phyloP scores from a whole-genome alignment of 108 stramenopile species.

The Cyclotella sp. region DNA sequence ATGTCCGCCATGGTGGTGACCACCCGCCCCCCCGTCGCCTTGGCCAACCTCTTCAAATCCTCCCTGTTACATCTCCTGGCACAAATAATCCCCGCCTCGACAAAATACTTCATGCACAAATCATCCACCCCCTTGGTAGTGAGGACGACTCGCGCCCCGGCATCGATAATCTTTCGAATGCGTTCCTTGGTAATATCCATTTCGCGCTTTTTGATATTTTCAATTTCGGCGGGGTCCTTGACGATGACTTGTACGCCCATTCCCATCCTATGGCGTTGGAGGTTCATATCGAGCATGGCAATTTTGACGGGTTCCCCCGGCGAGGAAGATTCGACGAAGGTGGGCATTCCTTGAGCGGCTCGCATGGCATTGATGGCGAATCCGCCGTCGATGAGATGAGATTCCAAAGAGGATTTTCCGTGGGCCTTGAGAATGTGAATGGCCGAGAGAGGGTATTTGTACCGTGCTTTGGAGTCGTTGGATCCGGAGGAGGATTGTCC shows the following conservation, averaged over 20 bases:
- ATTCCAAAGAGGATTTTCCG: constrained; percentile 94
- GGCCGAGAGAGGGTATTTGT: constrained; percentile 94
- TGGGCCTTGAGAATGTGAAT: constrained; percentile 99
- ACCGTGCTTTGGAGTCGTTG: constrained; percentile 35
- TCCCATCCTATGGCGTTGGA: constrained; percentile 98
- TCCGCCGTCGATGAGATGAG: constrained; percentile 92
- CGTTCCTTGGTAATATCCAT: constrained; percentile 99
- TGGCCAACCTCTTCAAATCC: constrained; percentile 97
- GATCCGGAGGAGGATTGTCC: constrained; percentile 20
- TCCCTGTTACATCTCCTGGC: constrained; percentile 95
- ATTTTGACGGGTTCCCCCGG: constrained; percentile 84
- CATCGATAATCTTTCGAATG: constrained; percentile 96
- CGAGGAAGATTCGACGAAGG: constrained; percentile 60
- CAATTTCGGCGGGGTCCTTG: constrained; percentile 92
- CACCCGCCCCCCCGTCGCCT: constrained; percentile 96
- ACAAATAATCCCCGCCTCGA: constrained; percentile 97
- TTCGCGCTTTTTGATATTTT: constrained; percentile 97
- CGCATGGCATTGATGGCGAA: constrained; percentile 96
- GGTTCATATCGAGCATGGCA: constrained; percentile 98
- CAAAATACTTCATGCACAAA: constrained; percentile 99
- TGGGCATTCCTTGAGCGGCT: constrained; percentile 98
- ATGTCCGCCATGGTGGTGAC: constrained; percentile 98
- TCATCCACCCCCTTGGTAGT: constrained; percentile 99
- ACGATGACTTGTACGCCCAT: constrained; percentile 97
- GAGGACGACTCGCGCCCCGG: constrained; percentile 97